These are phyloP conservation scores for Russula olivacea DNA, from an alignment of 768 basidiomycete genomes.

Conservation along the genomic window DNA sequence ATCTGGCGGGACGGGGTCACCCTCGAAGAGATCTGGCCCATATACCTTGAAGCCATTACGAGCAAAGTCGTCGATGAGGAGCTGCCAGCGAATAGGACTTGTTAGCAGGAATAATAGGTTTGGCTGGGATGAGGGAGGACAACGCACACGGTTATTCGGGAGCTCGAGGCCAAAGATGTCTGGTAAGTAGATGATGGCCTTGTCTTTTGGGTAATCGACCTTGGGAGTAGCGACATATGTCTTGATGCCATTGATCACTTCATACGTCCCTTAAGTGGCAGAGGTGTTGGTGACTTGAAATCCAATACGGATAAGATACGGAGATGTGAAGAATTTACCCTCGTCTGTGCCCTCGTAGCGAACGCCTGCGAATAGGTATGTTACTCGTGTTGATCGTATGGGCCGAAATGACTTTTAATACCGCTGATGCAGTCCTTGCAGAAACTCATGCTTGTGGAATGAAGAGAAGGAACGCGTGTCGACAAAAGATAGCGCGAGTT, in stretches of 20 bases:
- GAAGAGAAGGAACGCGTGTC: neutral
- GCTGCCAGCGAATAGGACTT: conserved; percentile 26
- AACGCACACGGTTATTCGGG: conserved; percentile 31
- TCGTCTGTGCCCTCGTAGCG: conserved; percentile 35
- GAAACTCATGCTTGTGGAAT: neutral
- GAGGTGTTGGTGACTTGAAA: neutral
- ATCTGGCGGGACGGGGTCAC: conserved; percentile 29
- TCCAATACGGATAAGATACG: neutral
- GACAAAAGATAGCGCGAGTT: too few species aligned
- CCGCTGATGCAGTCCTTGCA: neutral
- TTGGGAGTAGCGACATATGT: conserved; percentile 40
- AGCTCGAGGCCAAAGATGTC: conserved; percentile 37
- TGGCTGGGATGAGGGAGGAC: neutral
- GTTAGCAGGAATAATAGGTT: neutral
- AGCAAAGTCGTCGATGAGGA: conserved; percentile 42
- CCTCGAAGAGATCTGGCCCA: conserved; percentile 22
- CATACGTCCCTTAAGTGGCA: conserved; percentile 30
- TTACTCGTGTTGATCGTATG: neutral
- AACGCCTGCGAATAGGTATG: conserved; percentile 28
- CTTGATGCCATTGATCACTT: conserved; percentile 34
- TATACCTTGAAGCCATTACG: conserved; percentile 34
- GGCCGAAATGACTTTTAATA: neutral
- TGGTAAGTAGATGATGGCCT: conserved; percentile 38
- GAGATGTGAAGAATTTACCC: conserved; percentile 26
- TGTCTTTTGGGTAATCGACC: conserved; percentile 36